Base-by-base conservation (phyloP, 306 rosid genomes). In the Erythrophleum fordii region DNA sequence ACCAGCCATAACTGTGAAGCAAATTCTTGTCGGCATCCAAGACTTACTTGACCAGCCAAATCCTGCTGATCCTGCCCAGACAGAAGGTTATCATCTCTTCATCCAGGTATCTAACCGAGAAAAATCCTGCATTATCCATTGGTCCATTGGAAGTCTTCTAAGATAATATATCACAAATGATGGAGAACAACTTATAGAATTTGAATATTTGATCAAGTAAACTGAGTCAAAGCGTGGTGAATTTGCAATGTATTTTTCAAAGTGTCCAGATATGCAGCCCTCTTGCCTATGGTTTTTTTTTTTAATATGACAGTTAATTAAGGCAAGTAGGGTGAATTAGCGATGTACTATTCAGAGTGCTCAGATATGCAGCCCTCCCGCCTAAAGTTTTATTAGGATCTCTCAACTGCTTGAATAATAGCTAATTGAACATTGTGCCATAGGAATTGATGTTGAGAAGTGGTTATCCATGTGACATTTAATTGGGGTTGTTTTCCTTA, bases 21-120 rank as follows among this genome's bases (percentile, higher is more conserved):
- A 92, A 78, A 90, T 92, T 81, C 93, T 92, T 71, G 93, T 92
- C 59, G 97, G 97, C 26, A 92, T 92, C 77, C 97, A 92, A 81
- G 97, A 92, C 77, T 82, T 92, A 70, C 90, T 92, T 34, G 94
- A 92, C 79, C 94, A 85, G 85, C 97, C 97, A 68, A 92, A 92
- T 81, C 90, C 97, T 72, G 76, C 94, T 83, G 97, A 92, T 81
- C 97, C 94, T 75, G 98, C 98, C 10, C 98, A 92, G 88, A 92
- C 98, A 25, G 98, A 94, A 78, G 98, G 98, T 26, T 94, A 94
- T 88, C 98, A 94, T 85, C 98, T 94, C 65, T 94, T 92, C 81
- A 94, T 94, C 85, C 98, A 94, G 97, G 98, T 91, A 91, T 72
- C 17, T 66, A 55, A 56, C 55, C 3, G n/a, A 5, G n/a, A 75